phyloP scores from a whole-genome alignment of 495 filamentous ascomycete species.

The Rhypophila decipiens region DNA sequence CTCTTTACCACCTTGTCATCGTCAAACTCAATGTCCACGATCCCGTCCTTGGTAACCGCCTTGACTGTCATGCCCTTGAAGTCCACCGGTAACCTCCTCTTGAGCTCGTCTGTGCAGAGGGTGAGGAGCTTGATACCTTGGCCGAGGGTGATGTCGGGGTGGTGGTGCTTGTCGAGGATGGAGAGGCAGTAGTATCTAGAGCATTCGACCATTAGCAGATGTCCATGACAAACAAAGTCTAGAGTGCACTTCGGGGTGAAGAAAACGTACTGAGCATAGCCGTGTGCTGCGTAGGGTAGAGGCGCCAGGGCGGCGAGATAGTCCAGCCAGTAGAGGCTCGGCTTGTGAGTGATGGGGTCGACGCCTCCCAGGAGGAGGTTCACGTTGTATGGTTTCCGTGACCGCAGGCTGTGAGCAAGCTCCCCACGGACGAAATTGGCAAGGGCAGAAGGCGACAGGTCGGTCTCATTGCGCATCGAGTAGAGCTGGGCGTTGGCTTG shows the following conservation, averaged over 20 bases:
- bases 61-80: constrained; percentile 96
- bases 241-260: no score
- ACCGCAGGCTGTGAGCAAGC: constrained; percentile 81
- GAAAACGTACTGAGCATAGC: constrained; percentile 83
- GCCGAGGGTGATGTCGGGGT: constrained; percentile 82
- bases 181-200: constrained; percentile 81
- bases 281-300: constrained; percentile 92
- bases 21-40: constrained; percentile 71
- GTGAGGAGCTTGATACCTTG: constrained; percentile 82
- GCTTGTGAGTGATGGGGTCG: constrained; percentile 79
- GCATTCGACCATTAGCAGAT: constrained; percentile 9
- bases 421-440: constrained; percentile 89
- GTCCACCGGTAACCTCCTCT: constrained; percentile 91
- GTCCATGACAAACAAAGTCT: no score
- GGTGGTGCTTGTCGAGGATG: constrained; percentile 95
- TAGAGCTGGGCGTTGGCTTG: constrained; percentile 98
- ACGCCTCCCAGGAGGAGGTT: constrained; percentile 92
- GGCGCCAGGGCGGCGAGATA: constrained; percentile 84
- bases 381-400: constrained; percentile 88
- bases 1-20: constrained; percentile 65
- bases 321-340: constrained; percentile 92
- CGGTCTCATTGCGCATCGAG: constrained; percentile 92
- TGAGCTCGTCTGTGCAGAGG: constrained; percentile 95
- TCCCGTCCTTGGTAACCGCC: constrained; percentile 87
- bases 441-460: constrained; percentile 80